These are phyloP conservation scores for Zymoseptoria ardabiliae DNA, from an alignment of 2,329 filamentous ascomycete species.

Conservation along the genomic window DNA sequence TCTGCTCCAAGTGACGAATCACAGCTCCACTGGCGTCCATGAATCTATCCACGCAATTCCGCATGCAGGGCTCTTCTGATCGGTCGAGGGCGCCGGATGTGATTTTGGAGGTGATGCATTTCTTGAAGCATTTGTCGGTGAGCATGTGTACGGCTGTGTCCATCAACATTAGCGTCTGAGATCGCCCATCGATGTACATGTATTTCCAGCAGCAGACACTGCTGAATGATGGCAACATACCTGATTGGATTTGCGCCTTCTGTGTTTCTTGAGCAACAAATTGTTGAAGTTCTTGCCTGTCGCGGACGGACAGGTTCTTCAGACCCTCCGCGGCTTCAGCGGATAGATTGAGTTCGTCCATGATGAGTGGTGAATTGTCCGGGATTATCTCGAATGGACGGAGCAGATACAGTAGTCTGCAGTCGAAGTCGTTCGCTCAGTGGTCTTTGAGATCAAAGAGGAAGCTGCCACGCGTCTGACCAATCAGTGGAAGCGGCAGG, in stretches of 20 bases:
- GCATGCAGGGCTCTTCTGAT: slow-evolving; percentile 72
- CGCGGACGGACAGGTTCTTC: slow-evolving; percentile 23
- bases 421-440: neutral
- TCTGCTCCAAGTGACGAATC: slow-evolving; percentile 71
- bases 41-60: slow-evolving; percentile 91
- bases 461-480: neutral
- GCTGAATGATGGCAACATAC: slow-evolving; percentile 18
- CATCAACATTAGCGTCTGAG: neutral
- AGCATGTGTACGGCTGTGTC: slow-evolving; percentile 12
- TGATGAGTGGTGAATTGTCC: slow-evolving; percentile 3
- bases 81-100: slow-evolving; percentile 65
- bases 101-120: slow-evolving; percentile 74
- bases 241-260: slow-evolving; percentile 62
- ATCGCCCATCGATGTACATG: neutral
- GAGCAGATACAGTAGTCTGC: neutral
- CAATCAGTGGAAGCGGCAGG: neutral
- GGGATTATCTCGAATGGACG: neutral
- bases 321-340: slow-evolving; percentile 21
- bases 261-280: slow-evolving; percentile 80
- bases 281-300: slow-evolving; percentile 75
- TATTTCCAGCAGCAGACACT: no score
- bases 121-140: slow-evolving; percentile 68
- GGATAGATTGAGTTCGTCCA: slow-evolving; percentile 24
- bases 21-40: slow-evolving; percentile 81
- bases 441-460: neutral